phyloP scores from a whole-genome alignment of 306 rosid genomes.

The Hippophae tibetana region DNA sequence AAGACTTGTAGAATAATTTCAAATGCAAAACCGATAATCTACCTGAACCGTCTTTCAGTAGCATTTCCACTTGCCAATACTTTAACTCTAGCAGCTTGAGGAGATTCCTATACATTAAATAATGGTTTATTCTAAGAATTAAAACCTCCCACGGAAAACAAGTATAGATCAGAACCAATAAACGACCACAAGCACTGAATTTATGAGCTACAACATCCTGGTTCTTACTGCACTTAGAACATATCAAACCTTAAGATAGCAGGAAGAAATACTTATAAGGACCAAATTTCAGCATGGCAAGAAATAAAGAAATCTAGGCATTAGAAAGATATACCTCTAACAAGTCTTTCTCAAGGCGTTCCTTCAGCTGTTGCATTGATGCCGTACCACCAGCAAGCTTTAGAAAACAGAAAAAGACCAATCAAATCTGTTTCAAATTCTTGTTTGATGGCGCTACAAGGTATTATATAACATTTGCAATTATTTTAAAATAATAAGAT shows the following conservation, averaged over 20 bases:
- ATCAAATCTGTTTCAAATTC: no score
- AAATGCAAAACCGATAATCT: neutral
- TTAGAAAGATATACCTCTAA: conserved; percentile 51
- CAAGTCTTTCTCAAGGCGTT: conserved; percentile 95
- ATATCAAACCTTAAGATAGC: no score
- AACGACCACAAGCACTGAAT: no score
- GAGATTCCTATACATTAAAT: conserved; percentile 64
- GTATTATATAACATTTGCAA: no score
- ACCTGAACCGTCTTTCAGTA: conserved; percentile 97
- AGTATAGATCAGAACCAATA: no score
- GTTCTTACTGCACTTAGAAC: no score
- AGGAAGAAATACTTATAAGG: neutral
- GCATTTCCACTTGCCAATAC: conserved; percentile 98
- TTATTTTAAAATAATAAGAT: no score
- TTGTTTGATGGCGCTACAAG: no score
- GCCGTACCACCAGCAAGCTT: conserved; percentile 99
- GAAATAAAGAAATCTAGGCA: no score
- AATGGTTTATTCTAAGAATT: neutral
- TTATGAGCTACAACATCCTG: no score
- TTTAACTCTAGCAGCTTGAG: conserved; percentile 98
- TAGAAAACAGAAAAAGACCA: conserved; percentile 8
- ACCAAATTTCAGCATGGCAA: neutral
- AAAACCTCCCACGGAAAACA: no score
- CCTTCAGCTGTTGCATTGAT: conserved; percentile 97
- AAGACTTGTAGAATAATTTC: neutral